Conservation (phyloP, 176 grass and related monocot species). For the Ensete ventricosum region DNA sequence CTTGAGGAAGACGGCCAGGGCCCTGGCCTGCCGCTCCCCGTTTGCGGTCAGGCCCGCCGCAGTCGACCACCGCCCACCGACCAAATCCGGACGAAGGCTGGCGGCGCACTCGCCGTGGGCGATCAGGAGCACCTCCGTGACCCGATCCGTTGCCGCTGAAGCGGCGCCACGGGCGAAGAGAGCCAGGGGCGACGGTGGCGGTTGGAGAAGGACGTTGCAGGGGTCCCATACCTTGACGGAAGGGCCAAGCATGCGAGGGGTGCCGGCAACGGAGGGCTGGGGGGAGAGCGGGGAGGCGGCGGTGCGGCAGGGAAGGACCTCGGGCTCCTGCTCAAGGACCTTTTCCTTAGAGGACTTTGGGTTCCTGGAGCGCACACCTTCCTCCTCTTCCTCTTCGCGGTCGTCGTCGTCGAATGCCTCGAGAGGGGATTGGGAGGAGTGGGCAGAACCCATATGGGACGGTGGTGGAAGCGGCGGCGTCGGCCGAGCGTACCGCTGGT, state of each 20-base stretch:
- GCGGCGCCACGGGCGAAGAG: not conserved
- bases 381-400: not conserved
- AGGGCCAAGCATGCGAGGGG: not conserved
- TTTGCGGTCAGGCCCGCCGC: conserved; percentile 51
- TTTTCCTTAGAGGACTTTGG: not conserved
- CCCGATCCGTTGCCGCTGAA: not conserved
- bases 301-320: not conserved
- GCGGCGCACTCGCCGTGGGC: conserved; percentile 59
- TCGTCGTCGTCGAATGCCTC: not conserved
- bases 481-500: too few relatives aligned
- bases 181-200: not conserved
- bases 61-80: conserved; percentile 45
- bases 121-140: conserved; percentile 47
- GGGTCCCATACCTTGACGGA: not conserved
- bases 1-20: conserved; percentile 68
- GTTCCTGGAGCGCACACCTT: not conserved
- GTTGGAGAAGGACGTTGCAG: not conserved
- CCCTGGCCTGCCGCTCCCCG: conserved; percentile 65
- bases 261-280: not conserved
- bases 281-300: not conserved
- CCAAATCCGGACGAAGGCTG: conserved; percentile 51
- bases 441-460: too few relatives aligned
- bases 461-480: too few relatives aligned
- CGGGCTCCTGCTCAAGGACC: not conserved
- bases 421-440: too few relatives aligned